Percentiles rank a stretch among this genome's conserved stretches.
Conservation (phyloP, 2,329 filamentous ascomycete genomes). For the Scleromitrula shiraiana region DNA sequence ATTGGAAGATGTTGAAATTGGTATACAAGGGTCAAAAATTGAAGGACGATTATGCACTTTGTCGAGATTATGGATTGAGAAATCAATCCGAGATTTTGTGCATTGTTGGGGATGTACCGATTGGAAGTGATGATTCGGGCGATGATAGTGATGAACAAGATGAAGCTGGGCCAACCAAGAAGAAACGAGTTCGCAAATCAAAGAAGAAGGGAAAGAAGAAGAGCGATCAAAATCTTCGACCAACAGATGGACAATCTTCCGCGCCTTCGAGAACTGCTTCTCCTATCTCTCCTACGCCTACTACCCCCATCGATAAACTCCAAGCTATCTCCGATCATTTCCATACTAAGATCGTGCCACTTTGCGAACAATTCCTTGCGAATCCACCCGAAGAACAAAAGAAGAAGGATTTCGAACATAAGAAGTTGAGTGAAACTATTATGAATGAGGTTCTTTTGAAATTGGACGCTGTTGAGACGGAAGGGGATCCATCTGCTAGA, state of each 20-base stretch:
- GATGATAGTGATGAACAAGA: conserved; percentile 35
- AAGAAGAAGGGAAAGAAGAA: conserved; percentile 35
- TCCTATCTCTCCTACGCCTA: conserved; percentile 29
- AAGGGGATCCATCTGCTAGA: conserved; percentile 58
- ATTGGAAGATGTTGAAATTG: conserved; percentile 53
- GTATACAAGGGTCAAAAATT: conserved; percentile 67
- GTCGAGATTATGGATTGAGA: conserved; percentile 53
- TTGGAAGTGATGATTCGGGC: conserved; percentile 37
- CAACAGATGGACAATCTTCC: conserved; percentile 24
- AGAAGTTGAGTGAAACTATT: conserved; percentile 66
- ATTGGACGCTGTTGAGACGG: conserved; percentile 67
- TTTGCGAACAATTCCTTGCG: conserved; percentile 53
- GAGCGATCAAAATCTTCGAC: conserved; percentile 24
- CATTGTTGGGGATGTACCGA: conserved; percentile 44
- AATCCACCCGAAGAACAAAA: conserved; percentile 57
- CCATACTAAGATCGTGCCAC: conserved; percentile 53
- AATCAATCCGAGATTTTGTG: conserved; percentile 54
- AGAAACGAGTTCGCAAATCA: conserved; percentile 27
- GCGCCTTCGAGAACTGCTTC: conserved; percentile 25
- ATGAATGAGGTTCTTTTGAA: conserved; percentile 71
- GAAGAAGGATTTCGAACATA: conserved; percentile 66
- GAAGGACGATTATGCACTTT: conserved; percentile 51
- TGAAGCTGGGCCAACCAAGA: conserved; percentile 25
- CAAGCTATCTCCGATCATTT: conserved; percentile 60
- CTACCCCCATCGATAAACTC: conserved; percentile 51